These are phyloP conservation scores for Aurinia saxatilis DNA, from an alignment of 345 rosid species.

Conservation along the genomic window DNA sequence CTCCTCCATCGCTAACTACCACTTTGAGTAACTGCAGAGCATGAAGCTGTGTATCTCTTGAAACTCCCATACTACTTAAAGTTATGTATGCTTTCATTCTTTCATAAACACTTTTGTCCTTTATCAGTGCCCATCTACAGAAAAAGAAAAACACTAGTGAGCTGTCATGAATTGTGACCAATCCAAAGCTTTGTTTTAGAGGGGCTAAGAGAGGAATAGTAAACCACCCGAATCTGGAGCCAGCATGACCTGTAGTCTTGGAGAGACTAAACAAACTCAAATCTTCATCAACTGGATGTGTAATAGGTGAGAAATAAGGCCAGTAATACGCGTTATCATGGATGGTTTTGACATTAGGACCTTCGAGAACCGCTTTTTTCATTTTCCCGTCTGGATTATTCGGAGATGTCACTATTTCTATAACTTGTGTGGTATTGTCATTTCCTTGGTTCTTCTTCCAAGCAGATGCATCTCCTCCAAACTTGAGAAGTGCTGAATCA, in stretches of 20 bases:
- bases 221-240: conserved; percentile 43
- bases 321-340: conserved; percentile 68
- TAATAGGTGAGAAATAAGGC: conserved; percentile 67
- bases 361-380: conserved; percentile 46
- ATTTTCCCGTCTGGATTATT: conserved; percentile 70
- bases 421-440: conserved; percentile 16
- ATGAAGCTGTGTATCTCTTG: conserved; percentile 51
- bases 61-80: conserved; percentile 46
- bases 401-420: conserved; percentile 75
- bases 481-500: conserved; percentile 26
- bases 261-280: conserved; percentile 55
- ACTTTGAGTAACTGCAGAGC: conserved; percentile 45
- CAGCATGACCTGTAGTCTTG: conserved; percentile 78
- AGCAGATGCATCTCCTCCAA: conserved; percentile 42
- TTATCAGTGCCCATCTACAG: conserved; percentile 59
- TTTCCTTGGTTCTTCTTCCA: conserved; percentile 25
- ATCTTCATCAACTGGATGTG: conserved; percentile 43
- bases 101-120: conserved; percentile 45
- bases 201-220: background rate
- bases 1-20: conserved; percentile 26
- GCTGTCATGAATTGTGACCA: background rate
- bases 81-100: conserved; percentile 22
- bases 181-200: background rate
- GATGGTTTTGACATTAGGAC: conserved; percentile 41
- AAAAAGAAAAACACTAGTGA: background rate